Evolutionary conservation across 129 eudicot species (phyloP), one percentile per base, ranked within the genome.

Genomic region (Pseudognaphalium luteoalbum): DNA sequence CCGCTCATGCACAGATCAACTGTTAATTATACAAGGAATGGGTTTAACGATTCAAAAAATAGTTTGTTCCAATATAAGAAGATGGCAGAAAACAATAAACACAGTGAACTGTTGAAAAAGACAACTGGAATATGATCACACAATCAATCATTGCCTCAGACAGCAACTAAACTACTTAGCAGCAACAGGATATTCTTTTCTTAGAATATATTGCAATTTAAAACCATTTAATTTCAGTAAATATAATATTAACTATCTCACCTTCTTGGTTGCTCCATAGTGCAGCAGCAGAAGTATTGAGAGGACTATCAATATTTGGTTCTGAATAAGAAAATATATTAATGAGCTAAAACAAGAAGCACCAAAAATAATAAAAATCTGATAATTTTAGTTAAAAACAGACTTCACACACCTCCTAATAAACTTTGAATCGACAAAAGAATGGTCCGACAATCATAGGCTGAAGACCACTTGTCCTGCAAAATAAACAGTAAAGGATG

Each of bases 401-500:
- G 58, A 62, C 25, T 28, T 73, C 51, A 76, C 85, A 74, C 17
- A 91, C 97, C 97, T 88, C 96, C 97, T 83, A 91, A 81, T 52
- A 91, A 80, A 83, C 97, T 91, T 78, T 91, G 97, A 70, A 91
- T 87, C 47, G 95, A 91, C 85, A 91, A 75, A 81, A 91, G 96
- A 82, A 91, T 89, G 68, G 97, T 88, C 84, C 96, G 85, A 79
- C 90, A 87, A 80, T 91, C 97, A 87, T 91, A 91, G 12, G 97
- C 97, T 41, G 97, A 89, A 35, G 97, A 88, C 97, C 97, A 91
- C 79, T 91, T 88, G 75, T 91, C 97, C 97, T 91, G 86, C 70
- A 87, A 75, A 70, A 35, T 42, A 64, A 72, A 77, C 25, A 64
- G 29, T 12, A 56, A 39, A 2, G 2, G 42, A 32, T 17, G 22